Percentiles rank a stretch among this genome's conserved stretches.
phyloP scores from a whole-genome alignment of 1,284 basidiomycete species.

The Inonotus obliquus region DNA sequence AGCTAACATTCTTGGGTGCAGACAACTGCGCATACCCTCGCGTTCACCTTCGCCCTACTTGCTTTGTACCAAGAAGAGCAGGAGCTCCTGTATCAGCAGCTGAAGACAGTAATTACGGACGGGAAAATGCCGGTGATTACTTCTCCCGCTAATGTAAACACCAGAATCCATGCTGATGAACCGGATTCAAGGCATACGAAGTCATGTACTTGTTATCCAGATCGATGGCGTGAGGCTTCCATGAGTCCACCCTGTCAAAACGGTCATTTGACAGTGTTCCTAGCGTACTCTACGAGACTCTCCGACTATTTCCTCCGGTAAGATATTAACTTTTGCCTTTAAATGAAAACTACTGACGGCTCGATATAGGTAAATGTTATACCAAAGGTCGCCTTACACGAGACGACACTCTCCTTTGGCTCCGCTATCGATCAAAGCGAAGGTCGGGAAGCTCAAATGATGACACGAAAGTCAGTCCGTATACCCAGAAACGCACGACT shows the following conservation, averaged over 20 bases:
- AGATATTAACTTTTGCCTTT: slow-evolving; percentile 54
- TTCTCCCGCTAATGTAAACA: not conserved
- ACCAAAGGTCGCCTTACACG: slow-evolving; percentile 45
- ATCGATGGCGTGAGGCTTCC: slow-evolving; percentile 37
- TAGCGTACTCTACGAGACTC: slow-evolving; percentile 31
- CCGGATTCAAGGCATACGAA: slow-evolving; percentile 40
- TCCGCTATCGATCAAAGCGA: slow-evolving; percentile 33
- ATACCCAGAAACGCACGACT: slow-evolving; percentile 43
- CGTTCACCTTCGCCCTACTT: slow-evolving; percentile 49
- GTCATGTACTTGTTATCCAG: slow-evolving; percentile 45
- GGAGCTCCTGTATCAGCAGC: slow-evolving; percentile 51
- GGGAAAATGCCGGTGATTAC: slow-evolving; percentile 38
- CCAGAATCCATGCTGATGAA: slow-evolving; percentile 5
- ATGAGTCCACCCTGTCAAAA: slow-evolving; percentile 5
- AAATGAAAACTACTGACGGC: slow-evolving; percentile 31
- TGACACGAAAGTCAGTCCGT: slow-evolving; percentile 28
- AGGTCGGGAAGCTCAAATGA: not conserved
- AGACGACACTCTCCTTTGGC: slow-evolving; percentile 36
- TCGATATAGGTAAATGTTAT: slow-evolving; percentile 35
- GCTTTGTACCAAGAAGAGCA: slow-evolving; percentile 57
- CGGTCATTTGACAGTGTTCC: not conserved
- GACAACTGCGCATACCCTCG: slow-evolving; percentile 52
- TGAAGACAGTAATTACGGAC: slow-evolving; percentile 39
- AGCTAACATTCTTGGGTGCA: slow-evolving; percentile 30
- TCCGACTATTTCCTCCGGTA: slow-evolving; percentile 44